phyloP scores from a whole-genome alignment of 164 flowering plant species.

The Tinospora cordifolia region DNA sequence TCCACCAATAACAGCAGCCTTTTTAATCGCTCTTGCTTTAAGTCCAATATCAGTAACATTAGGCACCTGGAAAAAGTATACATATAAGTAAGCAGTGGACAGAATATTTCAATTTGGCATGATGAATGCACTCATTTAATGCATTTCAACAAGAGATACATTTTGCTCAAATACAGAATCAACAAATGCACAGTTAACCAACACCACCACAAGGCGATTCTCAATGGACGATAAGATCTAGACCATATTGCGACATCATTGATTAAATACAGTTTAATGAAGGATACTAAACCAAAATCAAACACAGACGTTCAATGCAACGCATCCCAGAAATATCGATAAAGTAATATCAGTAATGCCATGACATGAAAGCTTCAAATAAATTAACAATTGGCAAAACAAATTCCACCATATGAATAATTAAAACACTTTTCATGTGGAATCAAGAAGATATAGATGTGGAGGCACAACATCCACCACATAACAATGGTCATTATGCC shows the following conservation, averaged over 20 bases:
- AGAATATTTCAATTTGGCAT: background rate
- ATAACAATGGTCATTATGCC: no score
- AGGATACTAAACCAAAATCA: background rate
- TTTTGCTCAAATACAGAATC: background rate
- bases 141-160: background rate
- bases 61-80: slow-evolving; percentile 51
- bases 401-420: no score
- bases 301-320: background rate
- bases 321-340: background rate
- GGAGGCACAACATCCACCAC: no score
- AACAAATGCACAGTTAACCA: background rate
- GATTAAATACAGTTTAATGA: background rate
- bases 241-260: background rate
- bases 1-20: slow-evolving; percentile 94
- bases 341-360: background rate
- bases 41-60: slow-evolving; percentile 79
- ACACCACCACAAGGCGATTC: background rate
- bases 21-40: slow-evolving; percentile 66
- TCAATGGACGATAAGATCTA: background rate
- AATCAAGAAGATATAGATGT: no score
- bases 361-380: background rate
- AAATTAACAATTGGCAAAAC: background rate
- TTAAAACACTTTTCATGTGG: no score
- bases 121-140: background rate
- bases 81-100: no score